Percentiles rank a stretch among this genome's conserved stretches.
Evolutionary conservation across 2,329 filamentous ascomycete genomes (phyloP).

Genomic region (Sporothrix mexicana): DNA sequence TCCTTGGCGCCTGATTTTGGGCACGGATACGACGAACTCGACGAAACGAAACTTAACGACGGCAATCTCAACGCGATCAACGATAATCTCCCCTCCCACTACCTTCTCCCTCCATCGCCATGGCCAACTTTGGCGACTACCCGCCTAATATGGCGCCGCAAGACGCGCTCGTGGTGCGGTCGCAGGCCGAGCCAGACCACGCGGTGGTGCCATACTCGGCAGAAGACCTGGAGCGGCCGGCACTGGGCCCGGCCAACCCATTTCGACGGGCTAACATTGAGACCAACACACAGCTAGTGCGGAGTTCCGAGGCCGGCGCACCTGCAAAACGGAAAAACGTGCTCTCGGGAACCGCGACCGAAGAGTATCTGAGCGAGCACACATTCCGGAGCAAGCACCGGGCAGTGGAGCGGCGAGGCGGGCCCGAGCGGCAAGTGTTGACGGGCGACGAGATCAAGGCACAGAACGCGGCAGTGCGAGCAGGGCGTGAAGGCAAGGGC

Average conservation of each 20-base stretch:
- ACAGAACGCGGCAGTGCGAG: constrained; percentile 68
- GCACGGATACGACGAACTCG: no score
- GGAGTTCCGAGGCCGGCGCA: constrained; percentile 8
- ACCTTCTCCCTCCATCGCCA: constrained; percentile 41
- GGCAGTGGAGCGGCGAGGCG: constrained; percentile 73
- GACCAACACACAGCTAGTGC: constrained; percentile 44
- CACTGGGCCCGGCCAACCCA: constrained; percentile 74
- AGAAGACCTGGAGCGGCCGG: constrained; percentile 70
- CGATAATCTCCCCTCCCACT: neutral
- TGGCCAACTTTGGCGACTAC: constrained; percentile 68
- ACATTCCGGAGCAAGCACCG: constrained; percentile 88
- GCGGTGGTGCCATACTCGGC: constrained; percentile 71
- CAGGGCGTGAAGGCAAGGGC: constrained; percentile 84
- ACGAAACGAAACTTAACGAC: neutral
- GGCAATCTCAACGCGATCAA: neutral
- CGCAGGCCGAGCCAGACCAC: constrained; percentile 62
- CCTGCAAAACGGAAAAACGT: constrained; percentile 75
- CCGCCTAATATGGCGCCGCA: constrained; percentile 70
- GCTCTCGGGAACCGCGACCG: constrained; percentile 83
- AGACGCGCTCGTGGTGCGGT: constrained; percentile 66
- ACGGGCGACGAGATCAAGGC: constrained; percentile 68
- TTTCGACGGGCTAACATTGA: constrained; percentile 60
- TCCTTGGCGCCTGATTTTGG: neutral
- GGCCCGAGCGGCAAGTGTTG: constrained; percentile 62
- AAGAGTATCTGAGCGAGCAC: constrained; percentile 87